A percentile compares a stretch with the other conserved stretches of the same genome.
These are phyloP conservation scores for Marasmius tenuissimus DNA, from an alignment of 1,284 basidiomycete species.

Conservation along the genomic window DNA sequence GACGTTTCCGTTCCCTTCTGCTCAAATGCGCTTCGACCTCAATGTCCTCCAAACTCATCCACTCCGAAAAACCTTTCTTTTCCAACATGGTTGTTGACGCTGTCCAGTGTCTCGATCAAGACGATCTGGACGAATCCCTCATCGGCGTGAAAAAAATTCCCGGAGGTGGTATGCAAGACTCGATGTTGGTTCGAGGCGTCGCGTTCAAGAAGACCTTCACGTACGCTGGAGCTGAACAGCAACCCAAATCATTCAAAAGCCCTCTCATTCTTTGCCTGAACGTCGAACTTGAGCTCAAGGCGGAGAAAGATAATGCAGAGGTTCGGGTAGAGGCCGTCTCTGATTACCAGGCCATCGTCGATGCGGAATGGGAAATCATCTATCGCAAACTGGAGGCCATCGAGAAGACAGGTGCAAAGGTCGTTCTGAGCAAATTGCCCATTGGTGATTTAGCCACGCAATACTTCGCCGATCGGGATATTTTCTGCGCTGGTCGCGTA, in stretches of 20 bases:
- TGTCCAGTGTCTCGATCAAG: slow-evolving; percentile 89
- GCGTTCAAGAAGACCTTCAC: slow-evolving; percentile 99
- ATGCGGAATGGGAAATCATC: slow-evolving; percentile 99
- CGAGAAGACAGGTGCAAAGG: slow-evolving; percentile 94
- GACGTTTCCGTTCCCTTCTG: slow-evolving; percentile 90
- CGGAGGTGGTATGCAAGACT: slow-evolving; percentile 99
- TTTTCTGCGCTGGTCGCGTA: slow-evolving; percentile 98
- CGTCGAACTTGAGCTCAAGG: slow-evolving; percentile 98
- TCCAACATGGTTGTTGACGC: slow-evolving; percentile 99
- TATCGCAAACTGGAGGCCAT: slow-evolving; percentile 97
- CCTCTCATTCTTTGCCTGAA: slow-evolving; percentile 95
- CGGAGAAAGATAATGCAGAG: slow-evolving; percentile 99
- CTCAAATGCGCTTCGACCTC: slow-evolving; percentile 97
- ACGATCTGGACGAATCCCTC: slow-evolving; percentile 93
- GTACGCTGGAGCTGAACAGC: slow-evolving; percentile 99
- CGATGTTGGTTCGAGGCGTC: slow-evolving; percentile 85
- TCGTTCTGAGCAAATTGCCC: slow-evolving; percentile 96
- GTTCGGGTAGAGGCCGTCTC: slow-evolving; percentile 95
- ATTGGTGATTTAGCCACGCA: slow-evolving; percentile 99
- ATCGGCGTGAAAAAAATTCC: slow-evolving; percentile 99
- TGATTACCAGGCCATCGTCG: slow-evolving; percentile 98
- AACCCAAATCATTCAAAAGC: slow-evolving; percentile 91
- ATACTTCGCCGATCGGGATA: slow-evolving; percentile 98
- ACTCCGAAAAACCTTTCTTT: slow-evolving; percentile 99
- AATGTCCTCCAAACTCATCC: slow-evolving; percentile 99